Evolutionary conservation across 768 basidiomycete genomes (phyloP), one percentile per base, ranked within the genome.

Genomic region (Mycena rosella): DNA sequence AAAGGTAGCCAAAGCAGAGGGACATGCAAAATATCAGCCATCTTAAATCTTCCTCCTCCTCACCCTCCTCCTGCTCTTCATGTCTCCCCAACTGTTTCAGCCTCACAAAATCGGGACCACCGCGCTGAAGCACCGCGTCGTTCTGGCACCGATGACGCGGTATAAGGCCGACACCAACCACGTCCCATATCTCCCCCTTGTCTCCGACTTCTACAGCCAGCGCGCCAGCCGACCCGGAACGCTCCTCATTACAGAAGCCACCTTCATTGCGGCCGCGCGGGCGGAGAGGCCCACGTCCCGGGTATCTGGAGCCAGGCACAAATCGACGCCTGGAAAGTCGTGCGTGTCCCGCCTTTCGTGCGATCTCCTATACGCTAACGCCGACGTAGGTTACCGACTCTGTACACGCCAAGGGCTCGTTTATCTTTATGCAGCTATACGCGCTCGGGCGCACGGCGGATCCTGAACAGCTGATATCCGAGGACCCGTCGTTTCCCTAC

Each of bases 381-480:
- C 15, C 26, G 20, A 13, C 6, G 6, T 20, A 82, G 82, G 74
- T 89, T 18, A 83, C 82, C 26, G 81, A 84, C 7, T 80, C 80
- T 0, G 86, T 88, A 0, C 88, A 88, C 71, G 80, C 79, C 3
- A 80, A 84, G 44, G 83, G 83, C 5, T 86, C 82, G 0, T 82
- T 79, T 69, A 80, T 86, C 58, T 82, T 76, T 67, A 40, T 79
- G 15, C 86, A 87, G 67, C 73, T 85, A 1, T 85, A 86, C 76
- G 86, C 62, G 2, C 42, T 54, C 24, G 68, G 68, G 1, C 68
- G 68, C 5, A 48, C 45, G 2, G 63, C 68, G 7, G 14, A 49
- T 2, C 29, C n/a, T 17, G 34, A 17, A 7, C 30, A 60, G 83
- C 2, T 74, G 83, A 1, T 84, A 81, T 0, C 80, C 78, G 78